Evolutionary conservation across 2,329 filamentous ascomycete genomes (phyloP).

Genomic region (Tolypocladium nubicola): DNA sequence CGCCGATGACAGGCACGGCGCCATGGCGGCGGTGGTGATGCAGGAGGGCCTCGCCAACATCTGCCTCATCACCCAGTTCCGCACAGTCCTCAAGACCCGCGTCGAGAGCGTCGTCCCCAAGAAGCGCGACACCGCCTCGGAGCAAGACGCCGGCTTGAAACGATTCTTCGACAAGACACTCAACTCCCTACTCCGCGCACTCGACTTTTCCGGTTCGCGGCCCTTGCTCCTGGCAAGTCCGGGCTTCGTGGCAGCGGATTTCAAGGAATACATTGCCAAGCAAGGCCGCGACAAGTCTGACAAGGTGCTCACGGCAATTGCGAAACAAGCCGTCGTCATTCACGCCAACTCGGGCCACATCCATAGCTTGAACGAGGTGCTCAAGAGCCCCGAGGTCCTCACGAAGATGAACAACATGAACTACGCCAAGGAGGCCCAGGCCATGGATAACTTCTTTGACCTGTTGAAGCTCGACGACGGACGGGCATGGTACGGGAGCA

Average conservation of each 20-base stretch:
- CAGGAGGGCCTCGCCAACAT: slow-evolving; percentile 80
- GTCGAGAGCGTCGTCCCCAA: slow-evolving; percentile 57
- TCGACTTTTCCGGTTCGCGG: slow-evolving; percentile 60
- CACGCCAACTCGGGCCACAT: slow-evolving; percentile 80
- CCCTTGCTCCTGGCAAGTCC: slow-evolving; percentile 81
- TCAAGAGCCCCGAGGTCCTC: slow-evolving; percentile 70
- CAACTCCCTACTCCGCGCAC: slow-evolving; percentile 62
- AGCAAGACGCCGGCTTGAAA: slow-evolving; percentile 60
- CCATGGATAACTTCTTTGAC: slow-evolving; percentile 77
- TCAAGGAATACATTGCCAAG: slow-evolving; percentile 62
- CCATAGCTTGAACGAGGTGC: slow-evolving; percentile 77
- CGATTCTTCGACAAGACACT: slow-evolving; percentile 69
- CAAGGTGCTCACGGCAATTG: slow-evolving; percentile 55
- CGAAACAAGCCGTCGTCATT: slow-evolving; percentile 58
- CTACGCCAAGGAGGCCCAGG: slow-evolving; percentile 70
- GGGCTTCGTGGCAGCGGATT: slow-evolving; percentile 74
- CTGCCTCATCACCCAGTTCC: slow-evolving; percentile 70
- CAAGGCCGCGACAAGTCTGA: slow-evolving; percentile 49
- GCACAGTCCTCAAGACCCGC: slow-evolving; percentile 56
- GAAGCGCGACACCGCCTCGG: slow-evolving; percentile 53
- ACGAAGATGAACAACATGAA: slow-evolving; percentile 75
- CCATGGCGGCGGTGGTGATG: slow-evolving; percentile 86
- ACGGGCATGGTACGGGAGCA: slow-evolving; percentile 80
- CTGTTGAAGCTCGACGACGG: slow-evolving; percentile 76
- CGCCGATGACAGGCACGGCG: slow-evolving; percentile 67